Base-by-base conservation (phyloP, 345 rosid species). In the Eucalyptus grandis region DNA sequence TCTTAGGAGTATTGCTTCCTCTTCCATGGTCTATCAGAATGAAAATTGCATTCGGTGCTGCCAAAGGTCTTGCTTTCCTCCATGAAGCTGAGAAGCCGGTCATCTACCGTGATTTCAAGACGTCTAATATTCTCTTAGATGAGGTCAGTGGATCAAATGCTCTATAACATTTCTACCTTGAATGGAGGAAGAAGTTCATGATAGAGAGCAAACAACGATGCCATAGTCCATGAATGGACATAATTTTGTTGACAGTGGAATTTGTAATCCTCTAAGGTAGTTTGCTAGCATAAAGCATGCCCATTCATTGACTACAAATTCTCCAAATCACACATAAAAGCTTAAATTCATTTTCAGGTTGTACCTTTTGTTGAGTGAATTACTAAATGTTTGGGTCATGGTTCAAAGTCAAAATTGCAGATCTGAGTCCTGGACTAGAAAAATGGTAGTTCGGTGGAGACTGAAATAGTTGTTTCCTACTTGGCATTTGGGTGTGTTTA, bases 31-130 rank as follows among this genome's bases (percentile, higher is more conserved):
- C 90, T 46, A 91, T 92, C 54, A 94, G 99, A 93, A 96, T 98
- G 98, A 98, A 98, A 91, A 96, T 98, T 90, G 99, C 98, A 85
- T 95, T 92, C 2, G 99, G 98, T 90, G 99, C 99, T 80, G 99
- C 99, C 11, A 97, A 96, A 93, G 99, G 99, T 82, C 98, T 98
- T 6, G 99, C 99, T 58, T 98, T 97, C 89, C 97, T 98, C 46
- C 99, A 98, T 82, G 99, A 95, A 86, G 99, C 99, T 12, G 98
- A 95, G 90, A 98, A 98, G 87, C 98, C 99, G 1, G 99, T 98
- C 91, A 98, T 98, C 89, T 98, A 96, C 86, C 98, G 99, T 11
- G 99, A 98, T 92, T 98, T 98, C 89, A 98, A 97, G 94, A 98
- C 99, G 1, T 98, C 99, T 17, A 98, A 98, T 92, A 98, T 98